Conservation (phyloP, 768 basidiomycete species). For the Sarcomyxa edulis region DNA sequence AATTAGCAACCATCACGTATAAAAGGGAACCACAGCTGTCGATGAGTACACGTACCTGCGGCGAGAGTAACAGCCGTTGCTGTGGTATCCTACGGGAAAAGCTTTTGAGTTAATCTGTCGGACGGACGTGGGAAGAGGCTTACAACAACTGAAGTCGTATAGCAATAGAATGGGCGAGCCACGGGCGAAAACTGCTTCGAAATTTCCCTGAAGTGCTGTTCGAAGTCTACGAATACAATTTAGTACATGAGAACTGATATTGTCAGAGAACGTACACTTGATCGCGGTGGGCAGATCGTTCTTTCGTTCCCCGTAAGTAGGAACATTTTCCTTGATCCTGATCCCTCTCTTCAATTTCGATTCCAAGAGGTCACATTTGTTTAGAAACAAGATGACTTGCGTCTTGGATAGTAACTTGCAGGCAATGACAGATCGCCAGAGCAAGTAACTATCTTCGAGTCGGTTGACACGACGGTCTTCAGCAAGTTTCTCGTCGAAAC, state of each 20-base stretch:
- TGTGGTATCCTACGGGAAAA: slow-evolving; percentile 53
- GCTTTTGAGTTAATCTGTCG: slow-evolving; percentile 8
- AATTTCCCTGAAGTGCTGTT: slow-evolving; percentile 76
- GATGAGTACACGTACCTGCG: slow-evolving; percentile 41
- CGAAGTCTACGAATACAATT: slow-evolving; percentile 52
- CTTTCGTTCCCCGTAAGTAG: slow-evolving; percentile 67
- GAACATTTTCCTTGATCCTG: slow-evolving; percentile 60
- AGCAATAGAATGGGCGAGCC: slow-evolving; percentile 62
- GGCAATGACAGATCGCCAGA: slow-evolving; percentile 72
- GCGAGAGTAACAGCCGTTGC: slow-evolving; percentile 68
- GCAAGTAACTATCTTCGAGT: slow-evolving; percentile 59
- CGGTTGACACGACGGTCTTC: slow-evolving; percentile 70
- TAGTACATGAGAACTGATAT: background rate
- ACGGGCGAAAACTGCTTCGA: slow-evolving; percentile 56
- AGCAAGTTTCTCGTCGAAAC: slow-evolving; percentile 75
- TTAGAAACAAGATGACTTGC: slow-evolving; percentile 56
- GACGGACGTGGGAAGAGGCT: slow-evolving; percentile 26
- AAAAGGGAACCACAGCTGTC: slow-evolving; percentile 1
- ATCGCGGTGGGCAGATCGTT: slow-evolving; percentile 69
- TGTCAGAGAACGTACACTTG: slow-evolving; percentile 44
- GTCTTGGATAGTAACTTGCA: slow-evolving; percentile 59
- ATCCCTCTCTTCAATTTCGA: slow-evolving; percentile 67
- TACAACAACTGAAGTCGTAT: slow-evolving; percentile 76
- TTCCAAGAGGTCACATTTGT: slow-evolving; percentile 70
- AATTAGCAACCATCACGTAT: slow-evolving; percentile 54